phyloP scores from a whole-genome alignment of 1,284 basidiomycete species.

The Microbotryomycetes sp. region DNA sequence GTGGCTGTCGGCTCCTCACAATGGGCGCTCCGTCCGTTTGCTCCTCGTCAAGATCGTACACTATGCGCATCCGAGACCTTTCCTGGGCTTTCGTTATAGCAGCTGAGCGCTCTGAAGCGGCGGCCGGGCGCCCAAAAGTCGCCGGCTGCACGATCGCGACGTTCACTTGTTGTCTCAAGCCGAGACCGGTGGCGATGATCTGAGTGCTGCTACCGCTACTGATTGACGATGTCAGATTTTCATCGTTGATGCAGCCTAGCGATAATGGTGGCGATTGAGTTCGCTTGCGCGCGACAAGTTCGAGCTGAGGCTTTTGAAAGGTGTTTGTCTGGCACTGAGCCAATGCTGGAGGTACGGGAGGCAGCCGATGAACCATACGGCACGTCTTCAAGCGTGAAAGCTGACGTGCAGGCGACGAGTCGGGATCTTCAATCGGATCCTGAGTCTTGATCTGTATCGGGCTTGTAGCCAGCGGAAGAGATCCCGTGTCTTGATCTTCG shows the following conservation, averaged over 20 bases:
- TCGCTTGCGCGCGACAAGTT: neutral
- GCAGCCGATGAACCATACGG: neutral
- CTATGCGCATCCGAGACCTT: too few species aligned
- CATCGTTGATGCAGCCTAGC: neutral
- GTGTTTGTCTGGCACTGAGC: neutral
- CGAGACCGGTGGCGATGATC: neutral
- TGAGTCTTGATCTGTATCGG: neutral
- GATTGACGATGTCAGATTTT: neutral
- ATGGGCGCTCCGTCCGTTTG: too few species aligned
- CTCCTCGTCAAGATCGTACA: too few species aligned
- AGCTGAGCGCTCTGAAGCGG: too few species aligned
- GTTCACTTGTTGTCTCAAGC: neutral
- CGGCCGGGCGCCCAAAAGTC: too few species aligned
- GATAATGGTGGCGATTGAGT: neutral
- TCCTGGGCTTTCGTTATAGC: too few species aligned
- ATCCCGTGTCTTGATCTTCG: constrained; percentile 7
- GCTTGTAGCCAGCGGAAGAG: too few species aligned
- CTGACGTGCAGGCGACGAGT: constrained; percentile 11
- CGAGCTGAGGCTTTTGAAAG: constrained; percentile 3
- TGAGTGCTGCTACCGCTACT: neutral
- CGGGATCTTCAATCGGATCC: constrained; percentile 27
- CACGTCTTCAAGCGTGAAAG: neutral
- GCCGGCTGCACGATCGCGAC: neutral
- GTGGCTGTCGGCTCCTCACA: too few species aligned
- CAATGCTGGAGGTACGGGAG: neutral